Base-by-base conservation (phyloP, 805 yeast genomes). In the Kuraishia hungarica region DNA sequence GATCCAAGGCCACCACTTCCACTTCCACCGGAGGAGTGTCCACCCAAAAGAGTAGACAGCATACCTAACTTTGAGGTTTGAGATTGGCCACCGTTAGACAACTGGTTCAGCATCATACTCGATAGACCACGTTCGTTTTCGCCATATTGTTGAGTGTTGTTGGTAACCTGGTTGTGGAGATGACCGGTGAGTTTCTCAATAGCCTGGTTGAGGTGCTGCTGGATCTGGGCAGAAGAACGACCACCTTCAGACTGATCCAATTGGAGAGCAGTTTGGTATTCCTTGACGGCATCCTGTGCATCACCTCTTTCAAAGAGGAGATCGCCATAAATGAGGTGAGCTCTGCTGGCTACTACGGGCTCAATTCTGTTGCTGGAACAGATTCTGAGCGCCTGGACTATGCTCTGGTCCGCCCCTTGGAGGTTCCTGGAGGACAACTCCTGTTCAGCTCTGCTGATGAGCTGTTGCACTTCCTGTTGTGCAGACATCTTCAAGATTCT, bases 201-300 rank as follows among this genome's bases (percentile, higher is more conserved):
- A 10, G 67, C 55, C 2, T 60, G 49, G 46, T 61, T 58, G 20
- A 68, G 57, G 51, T 66, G 67, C 43, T 61, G 59, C 55, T 68
- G 63, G 26, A 68, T 57, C 55, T 68, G 71, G 13, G 71, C 70
- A 2, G 67, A 61, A 39, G 67, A 62, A 26, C 66, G 61, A 20
- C 55, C 63, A 4, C 72, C 72, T 51, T 68, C 72, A 24, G 53
- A 51, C 57, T 68, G 71, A 56, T 68, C 72, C 43, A 67, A 60
- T 51, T 62, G 60, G 20, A 68, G 67, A 20, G 72, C 72, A 54
- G 58, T 56, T 26, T 59, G 58, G 52, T 67, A 68, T 54, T 66
- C 61, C 6, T 59, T 64, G 21, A 67, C 60, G 8, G 72, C 72
- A 22, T 51, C 61, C 24, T 58, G 55, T 7, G 57, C 53, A 26